Evolutionary conservation across 441 rosid genomes (phyloP), one percentile per base, ranked within the genome.

Genomic region (Gossypium schwendimanii): DNA sequence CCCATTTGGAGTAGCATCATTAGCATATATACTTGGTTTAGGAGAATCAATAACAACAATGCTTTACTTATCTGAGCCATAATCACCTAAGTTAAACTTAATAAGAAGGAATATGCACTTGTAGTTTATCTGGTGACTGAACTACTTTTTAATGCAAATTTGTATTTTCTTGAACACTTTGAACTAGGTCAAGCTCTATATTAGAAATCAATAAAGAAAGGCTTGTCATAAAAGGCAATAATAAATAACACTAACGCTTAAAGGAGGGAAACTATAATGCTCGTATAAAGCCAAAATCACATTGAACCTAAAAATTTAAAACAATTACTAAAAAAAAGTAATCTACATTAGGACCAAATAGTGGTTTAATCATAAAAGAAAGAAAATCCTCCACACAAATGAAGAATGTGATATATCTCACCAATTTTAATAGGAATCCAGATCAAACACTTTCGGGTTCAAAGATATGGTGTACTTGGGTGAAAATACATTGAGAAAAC

Each of bases 101-200:
- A 61, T 11, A 18, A 36, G 26, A 70, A 36, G 28, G 26, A 26
- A 73, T 70, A 55, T 44, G 18, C 54, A 92, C 99, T 97, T 91
- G 97, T 77, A 92, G 78, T 77, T 94, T 94, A 74, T 91, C 96
- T 15, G 99, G 98, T 21, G 99, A 94, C 54, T 94, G 96, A 79
- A 92, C 98, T 73, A 94, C 84, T 83, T 83, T 87, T 52, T 95
- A 85, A 12, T 92, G 88, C 28, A 91, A 82, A 73, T 83, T 85
- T 64, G 91, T 91, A 81, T 92, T 95, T 73, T 90, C 95, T 84
- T 88, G 96, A 36, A 85, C 94, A 73, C 89, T 86, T 81, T 89
- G 91, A 47, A 89, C 90, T 47, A 92, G 86, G 50, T 84, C 89
- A 77, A 86, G 88, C 81, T 92, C 97, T 2, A 91, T 90, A 79